A percentile compares a stretch with the other conserved stretches of the same genome.
phyloP scores from a whole-genome alignment of 805 yeast species.

The Novakomyces olei region DNA sequence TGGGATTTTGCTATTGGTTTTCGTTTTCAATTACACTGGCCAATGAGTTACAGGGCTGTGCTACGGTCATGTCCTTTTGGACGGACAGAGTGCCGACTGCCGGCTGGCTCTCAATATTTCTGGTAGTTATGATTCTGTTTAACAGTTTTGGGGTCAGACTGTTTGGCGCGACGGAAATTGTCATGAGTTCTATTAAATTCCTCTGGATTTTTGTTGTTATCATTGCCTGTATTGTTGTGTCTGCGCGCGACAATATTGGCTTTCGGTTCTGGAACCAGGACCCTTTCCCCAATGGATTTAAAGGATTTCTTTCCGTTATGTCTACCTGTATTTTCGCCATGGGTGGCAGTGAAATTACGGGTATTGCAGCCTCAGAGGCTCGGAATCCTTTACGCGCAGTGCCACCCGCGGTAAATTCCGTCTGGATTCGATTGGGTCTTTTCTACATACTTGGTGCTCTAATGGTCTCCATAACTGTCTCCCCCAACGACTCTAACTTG shows the following conservation, averaged over 20 bases:
- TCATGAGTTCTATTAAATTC: slow-evolving; percentile 35
- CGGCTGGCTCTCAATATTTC: slow-evolving; percentile 36
- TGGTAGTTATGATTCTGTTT: slow-evolving; percentile 25
- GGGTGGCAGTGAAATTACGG: slow-evolving; percentile 53
- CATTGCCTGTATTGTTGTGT: slow-evolving; percentile 33
- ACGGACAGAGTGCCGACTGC: slow-evolving; percentile 22
- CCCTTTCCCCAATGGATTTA: slow-evolving; percentile 37
- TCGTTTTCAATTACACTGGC: not conserved
- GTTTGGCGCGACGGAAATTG: slow-evolving; percentile 47
- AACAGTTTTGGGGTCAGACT: slow-evolving; percentile 36
- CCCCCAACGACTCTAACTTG: slow-evolving; percentile 30
- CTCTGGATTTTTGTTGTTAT: slow-evolving; percentile 37
- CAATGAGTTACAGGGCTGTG: not conserved
- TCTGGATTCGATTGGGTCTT: slow-evolving; percentile 56
- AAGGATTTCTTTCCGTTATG: slow-evolving; percentile 53
- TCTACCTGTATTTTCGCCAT: slow-evolving; percentile 60
- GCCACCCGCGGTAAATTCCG: slow-evolving; percentile 59
- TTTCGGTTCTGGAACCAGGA: slow-evolving; percentile 35
- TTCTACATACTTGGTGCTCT: slow-evolving; percentile 42
- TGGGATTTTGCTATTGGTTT: not conserved
- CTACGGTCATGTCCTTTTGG: not conserved
- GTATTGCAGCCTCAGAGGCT: slow-evolving; percentile 61
- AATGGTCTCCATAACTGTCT: slow-evolving; percentile 46
- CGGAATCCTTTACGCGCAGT: slow-evolving; percentile 41
- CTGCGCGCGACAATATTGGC: slow-evolving; percentile 28